phyloP scores from a whole-genome alignment of 2,329 filamentous ascomycete genomes.

The Talaromyces albobiverticillius region DNA sequence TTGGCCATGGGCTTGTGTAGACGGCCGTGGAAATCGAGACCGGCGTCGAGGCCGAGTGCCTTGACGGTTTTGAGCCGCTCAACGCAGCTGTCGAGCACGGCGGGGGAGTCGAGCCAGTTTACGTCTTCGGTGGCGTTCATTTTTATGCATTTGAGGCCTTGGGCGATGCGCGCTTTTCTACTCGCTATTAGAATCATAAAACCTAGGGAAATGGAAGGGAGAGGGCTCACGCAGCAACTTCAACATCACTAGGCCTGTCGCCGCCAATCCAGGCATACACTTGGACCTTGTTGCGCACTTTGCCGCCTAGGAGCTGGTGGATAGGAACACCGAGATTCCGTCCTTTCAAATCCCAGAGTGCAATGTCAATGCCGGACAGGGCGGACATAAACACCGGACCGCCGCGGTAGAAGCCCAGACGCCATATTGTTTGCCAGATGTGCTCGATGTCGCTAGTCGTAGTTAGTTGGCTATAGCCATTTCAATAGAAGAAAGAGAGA shows the following conservation, averaged over 20 bases:
- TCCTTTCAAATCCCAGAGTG: slow-evolving; percentile 74
- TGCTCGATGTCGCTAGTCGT: slow-evolving; percentile 79
- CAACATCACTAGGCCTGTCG: slow-evolving; percentile 66
- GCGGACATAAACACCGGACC: slow-evolving; percentile 80
- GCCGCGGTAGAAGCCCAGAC: slow-evolving; percentile 71
- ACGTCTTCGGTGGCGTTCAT: slow-evolving; percentile 79
- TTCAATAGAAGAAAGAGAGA: background rate
- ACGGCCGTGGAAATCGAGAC: slow-evolving; percentile 74
- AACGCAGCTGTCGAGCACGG: slow-evolving; percentile 60
- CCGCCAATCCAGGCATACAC: slow-evolving; percentile 80
- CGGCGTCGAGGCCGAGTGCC: slow-evolving; percentile 66
- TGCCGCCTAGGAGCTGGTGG: slow-evolving; percentile 71
- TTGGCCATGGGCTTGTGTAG: slow-evolving; percentile 80
- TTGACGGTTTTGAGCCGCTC: slow-evolving; percentile 68
- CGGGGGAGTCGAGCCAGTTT: slow-evolving; percentile 72
- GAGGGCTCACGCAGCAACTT: slow-evolving; percentile 39
- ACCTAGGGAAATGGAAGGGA: background rate
- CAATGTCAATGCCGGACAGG: slow-evolving; percentile 73
- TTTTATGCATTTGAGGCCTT: slow-evolving; percentile 54
- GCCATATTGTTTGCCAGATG: slow-evolving; percentile 73
- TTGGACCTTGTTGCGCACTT: slow-evolving; percentile 64
- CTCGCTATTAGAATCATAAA: background rate
- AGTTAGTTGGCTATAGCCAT: too few relatives aligned
- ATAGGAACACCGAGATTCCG: slow-evolving; percentile 64
- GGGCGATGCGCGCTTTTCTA: slow-evolving; percentile 48